phyloP scores from a whole-genome alignment of 805 yeast species.

The Metschnikowia bowlesiae region DNA sequence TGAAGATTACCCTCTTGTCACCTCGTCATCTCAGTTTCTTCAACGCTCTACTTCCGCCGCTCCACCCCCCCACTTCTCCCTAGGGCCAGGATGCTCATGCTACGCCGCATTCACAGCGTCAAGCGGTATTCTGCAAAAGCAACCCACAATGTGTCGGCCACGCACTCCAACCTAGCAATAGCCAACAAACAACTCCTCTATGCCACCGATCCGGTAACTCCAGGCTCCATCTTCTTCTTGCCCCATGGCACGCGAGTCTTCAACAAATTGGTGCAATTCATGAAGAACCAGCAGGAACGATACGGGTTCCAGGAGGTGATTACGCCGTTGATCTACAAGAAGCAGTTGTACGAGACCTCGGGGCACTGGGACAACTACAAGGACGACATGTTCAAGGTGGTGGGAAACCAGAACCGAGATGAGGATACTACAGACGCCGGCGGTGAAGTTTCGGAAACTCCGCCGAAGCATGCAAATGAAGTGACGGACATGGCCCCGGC shows the following conservation, averaged over 20 bases:
- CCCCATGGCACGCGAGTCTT: slow-evolving; percentile 91
- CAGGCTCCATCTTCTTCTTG: slow-evolving; percentile 87
- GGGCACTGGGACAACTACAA: slow-evolving; percentile 97
- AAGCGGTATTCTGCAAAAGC: background rate
- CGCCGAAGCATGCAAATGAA: slow-evolving; percentile 3
- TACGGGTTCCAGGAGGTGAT: slow-evolving; percentile 90
- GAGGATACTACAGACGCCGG: slow-evolving; percentile 19
- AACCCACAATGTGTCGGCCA: slow-evolving; percentile 20
- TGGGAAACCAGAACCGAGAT: slow-evolving; percentile 44
- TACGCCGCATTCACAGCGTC: background rate
- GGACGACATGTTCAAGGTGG: slow-evolving; percentile 90
- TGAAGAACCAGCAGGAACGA: slow-evolving; percentile 76
- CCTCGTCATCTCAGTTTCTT: too few relatives aligned
- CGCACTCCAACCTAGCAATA: slow-evolving; percentile 39
- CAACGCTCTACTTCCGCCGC: background rate
- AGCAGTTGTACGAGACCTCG: slow-evolving; percentile 79
- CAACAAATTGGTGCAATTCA: slow-evolving; percentile 71
- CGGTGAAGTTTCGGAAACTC: background rate
- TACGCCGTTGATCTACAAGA: slow-evolving; percentile 84
- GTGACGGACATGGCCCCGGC: slow-evolving; percentile 6
- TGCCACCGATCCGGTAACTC: slow-evolving; percentile 75
- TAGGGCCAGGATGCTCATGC: background rate
- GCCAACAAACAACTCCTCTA: slow-evolving; percentile 71
- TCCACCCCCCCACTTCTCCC: background rate
- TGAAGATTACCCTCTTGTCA: too few relatives aligned